A percentile compares a stretch with the other conserved stretches of the same genome.
Conservation (phyloP, 139 green algal genomes). For the Astrephomene gubernaculifera region DNA sequence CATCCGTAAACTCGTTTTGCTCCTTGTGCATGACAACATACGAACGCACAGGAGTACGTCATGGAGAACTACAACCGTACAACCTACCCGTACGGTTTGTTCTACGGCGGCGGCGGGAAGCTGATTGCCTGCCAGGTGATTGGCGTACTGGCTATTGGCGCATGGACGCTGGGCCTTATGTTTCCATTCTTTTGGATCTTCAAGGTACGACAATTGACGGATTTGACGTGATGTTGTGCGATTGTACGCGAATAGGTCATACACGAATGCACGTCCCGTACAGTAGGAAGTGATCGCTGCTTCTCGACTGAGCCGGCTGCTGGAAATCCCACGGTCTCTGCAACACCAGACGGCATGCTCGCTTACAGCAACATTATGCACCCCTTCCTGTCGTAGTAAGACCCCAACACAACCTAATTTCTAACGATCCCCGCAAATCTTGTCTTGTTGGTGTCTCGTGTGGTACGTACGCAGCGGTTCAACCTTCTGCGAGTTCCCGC, state of each 20-base stretch:
- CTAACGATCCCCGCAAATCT: too few relatives aligned
- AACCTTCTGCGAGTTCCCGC: constrained; percentile 67
- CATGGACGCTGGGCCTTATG: constrained; percentile 36
- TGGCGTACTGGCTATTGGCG: constrained; percentile 29
- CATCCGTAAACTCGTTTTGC: neutral
- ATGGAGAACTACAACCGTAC: constrained; percentile 32
- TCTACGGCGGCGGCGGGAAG: constrained; percentile 56
- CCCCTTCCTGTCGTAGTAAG: too few relatives aligned
- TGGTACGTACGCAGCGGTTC: constrained; percentile 29
- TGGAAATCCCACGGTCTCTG: neutral
- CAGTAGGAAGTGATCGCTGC: neutral
- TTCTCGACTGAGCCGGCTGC: neutral
- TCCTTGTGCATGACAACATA: neutral
- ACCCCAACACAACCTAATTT: too few relatives aligned
- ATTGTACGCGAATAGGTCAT: neutral
- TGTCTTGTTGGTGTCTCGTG: too few relatives aligned
- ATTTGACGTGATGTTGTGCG: neutral
- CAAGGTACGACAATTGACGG: neutral
- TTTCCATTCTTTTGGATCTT: neutral
- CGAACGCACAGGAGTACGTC: constrained; percentile 40
- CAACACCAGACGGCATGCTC: neutral
- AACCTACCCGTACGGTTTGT: constrained; percentile 42
- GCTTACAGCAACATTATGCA: neutral
- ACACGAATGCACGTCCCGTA: neutral
- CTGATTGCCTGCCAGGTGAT: constrained; percentile 58